Evolutionary conservation across 352 stramenopile species (phyloP), one percentile per base, ranked within the genome.

Genomic region (Globisporangium solare): DNA sequence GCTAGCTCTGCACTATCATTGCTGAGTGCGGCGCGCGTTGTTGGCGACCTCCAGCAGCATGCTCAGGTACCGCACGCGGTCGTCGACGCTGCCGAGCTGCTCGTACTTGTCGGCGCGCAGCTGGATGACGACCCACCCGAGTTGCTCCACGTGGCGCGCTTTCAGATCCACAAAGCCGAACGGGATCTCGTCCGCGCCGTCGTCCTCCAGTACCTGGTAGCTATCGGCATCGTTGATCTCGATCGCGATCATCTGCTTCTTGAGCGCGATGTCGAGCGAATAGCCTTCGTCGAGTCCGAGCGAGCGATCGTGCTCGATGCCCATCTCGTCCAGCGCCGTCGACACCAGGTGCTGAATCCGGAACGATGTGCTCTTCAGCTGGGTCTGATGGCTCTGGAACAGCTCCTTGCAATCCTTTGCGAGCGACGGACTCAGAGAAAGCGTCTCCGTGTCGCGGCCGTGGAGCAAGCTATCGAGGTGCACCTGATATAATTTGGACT

Each of bases 61-160:
- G 37, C 74, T 86, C 51, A 91, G 54, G 55, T 88, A 72, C 57
- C 79, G 67, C 32, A 73, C 65, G 21, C 81, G 74, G 37, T 83
- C 68, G 15, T 87, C 73, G 13, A 74, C 51, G 20, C 63, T 76
- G 12, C 61, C 48, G 5, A 89, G 65, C n/a, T 79, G 47, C 61
- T 78, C 61, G 49, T 88, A 89, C 37, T 66, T 66, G 48, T 83
- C 68, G 2, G 68, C 68, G 17, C 76, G 73, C 14, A 91, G 52
- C 49, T 89, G 70, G 51, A 91, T 85, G 41, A 89, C 69, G 24
- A 81, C 80, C 79, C 79, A 91, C 14, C 81, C 81, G 17, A 84
- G 61, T 41, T 71, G 62, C 53, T 86, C 68, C 12, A 91, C 42
- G 51, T 91, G 81, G 0, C 73, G 74, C 31, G 79, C 67, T 56